Base-by-base conservation (phyloP, 768 basidiomycete species). In the Lactarius hengduanensis region DNA sequence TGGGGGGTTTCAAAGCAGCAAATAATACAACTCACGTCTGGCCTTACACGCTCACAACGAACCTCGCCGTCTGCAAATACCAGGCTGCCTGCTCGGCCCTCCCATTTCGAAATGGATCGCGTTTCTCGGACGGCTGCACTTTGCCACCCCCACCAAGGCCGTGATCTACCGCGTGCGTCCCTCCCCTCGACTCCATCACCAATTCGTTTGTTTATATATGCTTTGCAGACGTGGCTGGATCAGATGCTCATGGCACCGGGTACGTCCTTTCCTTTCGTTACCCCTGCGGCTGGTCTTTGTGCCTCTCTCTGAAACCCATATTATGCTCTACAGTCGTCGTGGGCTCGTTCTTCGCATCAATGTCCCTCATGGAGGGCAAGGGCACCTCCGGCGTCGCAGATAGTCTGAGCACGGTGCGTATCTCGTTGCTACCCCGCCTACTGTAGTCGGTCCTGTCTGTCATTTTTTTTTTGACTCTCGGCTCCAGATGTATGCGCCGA, bases 321-420 rank as follows among this genome's bases (percentile, higher is more conserved):
- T 11, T 36, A 11, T 15, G 1, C 20, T 59, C 15, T 28, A 7
- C 64, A 80, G 82, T 76, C 55, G 78, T 78, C 36, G 77, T 87
- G 53, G 81, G 77, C 40, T 78, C 81, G 62, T 88, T 87, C 77
- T 88, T 94, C 75, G 85, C 87, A 13, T 83, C 86, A 0, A 93
- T 94, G 89, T 87, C 89, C 40, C 73, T 90, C 50, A 73, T 95
- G 61, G 94, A 96, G 73, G 92, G 92, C 34, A 88, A 90, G 71
- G 81, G 78, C 76, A 74, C 73, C 62, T 78, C 72, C 69, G 85
- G 72, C 70, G 91, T 78, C 70, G 82, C 77, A 67, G 76, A 81
- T 62, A 80, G 83, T 47, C 77, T 86, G 65, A 72, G 68, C 11
- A 74, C 78, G 32, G 81, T 77, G 62, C 61, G 73, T 70, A 10